A percentile compares a stretch with the other conserved stretches of the same genome.
phyloP scores from a whole-genome alignment of 1,139 yeast genomes.

The Hyphopichia pseudoburtonii region DNA sequence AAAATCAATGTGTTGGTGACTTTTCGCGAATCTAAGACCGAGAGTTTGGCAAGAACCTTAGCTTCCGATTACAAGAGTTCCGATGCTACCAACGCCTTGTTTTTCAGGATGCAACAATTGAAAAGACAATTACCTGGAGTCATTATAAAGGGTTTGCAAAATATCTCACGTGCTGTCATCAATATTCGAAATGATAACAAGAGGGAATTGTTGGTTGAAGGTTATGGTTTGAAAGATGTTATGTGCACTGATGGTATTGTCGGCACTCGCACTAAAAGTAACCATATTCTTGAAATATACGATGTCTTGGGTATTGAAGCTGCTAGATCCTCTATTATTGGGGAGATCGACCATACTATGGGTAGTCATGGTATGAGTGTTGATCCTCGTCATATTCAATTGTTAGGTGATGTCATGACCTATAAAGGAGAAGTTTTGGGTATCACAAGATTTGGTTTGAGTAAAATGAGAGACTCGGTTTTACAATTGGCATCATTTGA shows the following conservation, averaged over 20 bases:
- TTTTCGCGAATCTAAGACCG: constrained; percentile 50
- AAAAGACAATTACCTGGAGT: constrained; percentile 83
- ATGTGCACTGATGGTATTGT: constrained; percentile 98
- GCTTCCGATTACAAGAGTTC: constrained; percentile 27
- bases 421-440: constrained; percentile 98
- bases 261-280: constrained; percentile 83
- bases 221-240: constrained; percentile 93
- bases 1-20: constrained; percentile 75
- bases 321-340: constrained; percentile 88
- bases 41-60: constrained; percentile 26
- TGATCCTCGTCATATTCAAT: constrained; percentile 98
- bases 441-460: constrained; percentile 94
- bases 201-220: constrained; percentile 92
- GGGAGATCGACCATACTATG: constrained; percentile 97
- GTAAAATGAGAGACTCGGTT: constrained; percentile 98
- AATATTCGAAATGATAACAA: constrained; percentile 85
- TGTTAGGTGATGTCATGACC: constrained; percentile 97
- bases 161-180: constrained; percentile 93
- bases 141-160: constrained; percentile 90
- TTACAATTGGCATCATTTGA: constrained; percentile 96
- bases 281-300: constrained; percentile 88
- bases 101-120: constrained; percentile 85
- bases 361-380: constrained; percentile 99
- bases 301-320: constrained; percentile 97
- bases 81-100: constrained; percentile 49